A percentile compares a stretch with the other conserved stretches of the same genome.
Conservation (phyloP, 345 rosid species). For the Eucalyptus cladocalyx region DNA sequence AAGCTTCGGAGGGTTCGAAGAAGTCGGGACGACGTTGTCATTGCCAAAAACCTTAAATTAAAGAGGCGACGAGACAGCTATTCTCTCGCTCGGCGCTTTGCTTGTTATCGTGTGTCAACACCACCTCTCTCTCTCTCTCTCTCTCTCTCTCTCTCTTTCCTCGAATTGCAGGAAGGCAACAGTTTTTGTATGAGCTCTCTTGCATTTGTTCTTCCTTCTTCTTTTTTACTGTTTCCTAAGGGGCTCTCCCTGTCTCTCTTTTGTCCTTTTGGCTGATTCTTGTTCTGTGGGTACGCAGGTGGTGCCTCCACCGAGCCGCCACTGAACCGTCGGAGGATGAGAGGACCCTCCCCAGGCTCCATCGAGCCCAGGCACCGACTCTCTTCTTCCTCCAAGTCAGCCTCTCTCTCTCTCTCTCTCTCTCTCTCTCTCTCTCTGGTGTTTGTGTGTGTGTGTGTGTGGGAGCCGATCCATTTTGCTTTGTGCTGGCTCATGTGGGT, state of each 20-base stretch:
- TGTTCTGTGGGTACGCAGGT: neutral
- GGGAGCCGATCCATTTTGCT: neutral
- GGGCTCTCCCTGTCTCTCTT: neutral
- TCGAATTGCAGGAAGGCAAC: neutral
- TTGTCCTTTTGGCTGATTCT: neutral
- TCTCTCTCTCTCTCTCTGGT: neutral
- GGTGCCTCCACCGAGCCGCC: neutral
- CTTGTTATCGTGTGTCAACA: neutral
- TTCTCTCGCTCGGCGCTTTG: neutral
- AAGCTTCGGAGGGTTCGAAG: neutral
- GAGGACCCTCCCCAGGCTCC: conserved; percentile 33
- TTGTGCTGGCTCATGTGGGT: neutral
- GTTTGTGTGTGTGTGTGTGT: neutral
- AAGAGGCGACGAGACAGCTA: neutral
- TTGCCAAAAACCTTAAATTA: neutral
- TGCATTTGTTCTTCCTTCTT: neutral
- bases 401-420: conserved; percentile 3
- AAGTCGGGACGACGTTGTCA: neutral
- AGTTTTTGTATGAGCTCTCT: neutral
- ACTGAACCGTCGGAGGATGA: conserved; percentile 5
- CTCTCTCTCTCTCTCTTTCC: neutral
- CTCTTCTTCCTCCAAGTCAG: conserved; percentile 27
- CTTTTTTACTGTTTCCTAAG: neutral
- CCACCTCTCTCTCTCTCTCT: neutral
- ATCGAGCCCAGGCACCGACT: conserved; percentile 44